Conservation (phyloP, 257 asterid species). For the Gentiana straminea region DNA sequence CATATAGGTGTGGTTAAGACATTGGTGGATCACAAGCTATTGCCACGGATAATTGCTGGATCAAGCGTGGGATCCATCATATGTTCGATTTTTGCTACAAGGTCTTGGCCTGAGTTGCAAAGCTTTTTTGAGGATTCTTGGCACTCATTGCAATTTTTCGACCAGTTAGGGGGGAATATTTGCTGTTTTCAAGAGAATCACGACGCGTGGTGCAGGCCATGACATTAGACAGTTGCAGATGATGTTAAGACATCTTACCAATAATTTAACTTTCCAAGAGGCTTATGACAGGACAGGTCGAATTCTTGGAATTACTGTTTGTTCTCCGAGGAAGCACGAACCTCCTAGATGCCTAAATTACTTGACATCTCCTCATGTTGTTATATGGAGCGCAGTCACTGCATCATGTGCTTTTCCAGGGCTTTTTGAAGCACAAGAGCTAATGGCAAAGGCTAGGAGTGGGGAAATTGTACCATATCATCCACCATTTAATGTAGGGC, state of each 20-base stretch:
- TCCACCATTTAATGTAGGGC: conserved; percentile 89
- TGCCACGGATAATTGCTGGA: conserved; percentile 92
- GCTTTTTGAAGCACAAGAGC: conserved; percentile 94
- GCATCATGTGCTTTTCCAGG: conserved; percentile 99
- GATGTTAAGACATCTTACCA: conserved; percentile 72
- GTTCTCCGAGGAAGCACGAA: conserved; percentile 96
- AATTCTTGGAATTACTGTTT: conserved; percentile 79
- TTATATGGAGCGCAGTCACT: conserved; percentile 96
- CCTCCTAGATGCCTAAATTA: conserved; percentile 97
- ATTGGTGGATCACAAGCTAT: conserved; percentile 74
- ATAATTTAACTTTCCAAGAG: conserved; percentile 89
- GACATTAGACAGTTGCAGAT: conserved; percentile 82
- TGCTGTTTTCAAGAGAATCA: conserved; percentile 66
- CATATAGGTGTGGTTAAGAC: conserved; percentile 92
- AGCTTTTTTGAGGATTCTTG: conserved; percentile 89
- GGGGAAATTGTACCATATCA: conserved; percentile 95
- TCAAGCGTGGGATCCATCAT: conserved; percentile 93
- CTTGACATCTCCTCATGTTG: conserved; percentile 97
- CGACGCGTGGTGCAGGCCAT: conserved; percentile 81
- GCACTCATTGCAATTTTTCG: conserved; percentile 79
- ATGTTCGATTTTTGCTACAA: conserved; percentile 79
- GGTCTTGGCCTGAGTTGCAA: conserved; percentile 97
- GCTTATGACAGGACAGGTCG: conserved; percentile 98
- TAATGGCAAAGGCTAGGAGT: conserved; percentile 88
- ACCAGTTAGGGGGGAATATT: conserved; percentile 77